Evolutionary conservation across 2,329 filamentous ascomycete genomes (phyloP).

Genomic region (Pyricularia sp.): DNA sequence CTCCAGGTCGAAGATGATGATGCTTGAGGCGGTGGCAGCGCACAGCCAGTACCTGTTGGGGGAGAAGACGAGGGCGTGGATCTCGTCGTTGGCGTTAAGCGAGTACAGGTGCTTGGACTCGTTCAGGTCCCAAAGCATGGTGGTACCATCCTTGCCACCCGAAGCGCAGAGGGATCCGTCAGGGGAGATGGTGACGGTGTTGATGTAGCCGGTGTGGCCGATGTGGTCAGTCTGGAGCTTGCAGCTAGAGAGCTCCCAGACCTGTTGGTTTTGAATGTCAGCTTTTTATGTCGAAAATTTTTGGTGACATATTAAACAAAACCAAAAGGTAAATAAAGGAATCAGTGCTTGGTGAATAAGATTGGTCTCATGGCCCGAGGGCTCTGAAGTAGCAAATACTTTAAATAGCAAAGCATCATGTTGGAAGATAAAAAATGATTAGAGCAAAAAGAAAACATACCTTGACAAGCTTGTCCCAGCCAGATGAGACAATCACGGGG

Average conservation of each 20-base stretch:
- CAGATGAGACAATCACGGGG: slow-evolving; percentile 96
- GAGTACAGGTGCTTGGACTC: slow-evolving; percentile 99
- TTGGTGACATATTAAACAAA: slow-evolving; percentile 1
- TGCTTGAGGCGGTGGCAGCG: slow-evolving; percentile 91
- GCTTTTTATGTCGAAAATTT: not conserved
- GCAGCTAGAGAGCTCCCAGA: slow-evolving; percentile 99
- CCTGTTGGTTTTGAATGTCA: slow-evolving; percentile 41
- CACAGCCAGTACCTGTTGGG: slow-evolving; percentile 99
- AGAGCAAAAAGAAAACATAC: slow-evolving; percentile 47
- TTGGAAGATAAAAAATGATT: slow-evolving; percentile 30
- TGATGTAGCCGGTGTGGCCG: slow-evolving; percentile 99
- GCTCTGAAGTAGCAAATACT: slow-evolving; percentile 99
- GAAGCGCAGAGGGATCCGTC: slow-evolving; percentile 98
- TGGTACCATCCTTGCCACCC: slow-evolving; percentile 98
- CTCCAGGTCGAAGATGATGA: slow-evolving; percentile 99
- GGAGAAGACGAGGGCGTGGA: slow-evolving; percentile 99
- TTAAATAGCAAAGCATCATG: slow-evolving; percentile 88
- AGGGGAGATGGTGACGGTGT: slow-evolving; percentile 99
- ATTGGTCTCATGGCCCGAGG: slow-evolving; percentile 89
- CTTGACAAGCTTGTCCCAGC: slow-evolving; percentile 99
- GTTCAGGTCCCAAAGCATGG: slow-evolving; percentile 99
- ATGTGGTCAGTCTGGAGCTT: slow-evolving; percentile 99
- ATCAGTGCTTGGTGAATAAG: slow-evolving; percentile 72
- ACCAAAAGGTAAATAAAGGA: slow-evolving; percentile 2
- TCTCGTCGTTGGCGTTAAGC: slow-evolving; percentile 98